Evolutionary conservation across 139 green algal genomes (phyloP).

Genomic region (Gonium pectorale): DNA sequence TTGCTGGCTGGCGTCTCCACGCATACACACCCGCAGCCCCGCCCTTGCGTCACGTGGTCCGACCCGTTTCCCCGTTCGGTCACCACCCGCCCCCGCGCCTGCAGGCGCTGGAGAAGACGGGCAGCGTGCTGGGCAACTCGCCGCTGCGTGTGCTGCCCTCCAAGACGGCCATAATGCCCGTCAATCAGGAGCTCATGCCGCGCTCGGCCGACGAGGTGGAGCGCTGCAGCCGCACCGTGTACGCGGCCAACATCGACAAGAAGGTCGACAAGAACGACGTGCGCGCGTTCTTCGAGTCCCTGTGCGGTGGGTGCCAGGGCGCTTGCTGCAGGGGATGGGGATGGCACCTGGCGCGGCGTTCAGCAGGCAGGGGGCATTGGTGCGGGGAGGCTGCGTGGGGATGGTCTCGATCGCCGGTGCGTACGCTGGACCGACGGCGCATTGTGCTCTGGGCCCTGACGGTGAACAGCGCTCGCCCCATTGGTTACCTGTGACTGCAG

Average conservation of each 20-base stretch:
- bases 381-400: too few species aligned
- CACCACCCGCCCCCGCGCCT: not conserved
- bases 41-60: too few species aligned
- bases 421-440: too few species aligned
- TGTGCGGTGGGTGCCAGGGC: conserved; percentile 85
- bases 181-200: conserved; percentile 90
- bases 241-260: conserved; percentile 96
- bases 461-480: too few species aligned
- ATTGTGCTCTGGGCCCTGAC: too few species aligned
- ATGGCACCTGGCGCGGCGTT: not conserved
- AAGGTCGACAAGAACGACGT: conserved; percentile 76
- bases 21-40: too few species aligned
- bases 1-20: too few species aligned
- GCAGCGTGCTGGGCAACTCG: conserved; percentile 77
- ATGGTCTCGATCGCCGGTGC: too few species aligned
- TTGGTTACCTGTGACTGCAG: conserved; percentile 62
- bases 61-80: too few species aligned
- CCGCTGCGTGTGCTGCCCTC: conserved; percentile 88
- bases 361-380: not conserved
- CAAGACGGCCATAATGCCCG: conserved; percentile 95
- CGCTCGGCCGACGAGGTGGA: conserved; percentile 62
- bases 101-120: conserved; percentile 76
- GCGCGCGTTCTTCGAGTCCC: conserved; percentile 87
- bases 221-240: conserved; percentile 82
- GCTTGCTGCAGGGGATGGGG: not conserved